Base-by-base conservation (phyloP, 1,284 basidiomycete genomes). In the Abortiporus biennis region DNA sequence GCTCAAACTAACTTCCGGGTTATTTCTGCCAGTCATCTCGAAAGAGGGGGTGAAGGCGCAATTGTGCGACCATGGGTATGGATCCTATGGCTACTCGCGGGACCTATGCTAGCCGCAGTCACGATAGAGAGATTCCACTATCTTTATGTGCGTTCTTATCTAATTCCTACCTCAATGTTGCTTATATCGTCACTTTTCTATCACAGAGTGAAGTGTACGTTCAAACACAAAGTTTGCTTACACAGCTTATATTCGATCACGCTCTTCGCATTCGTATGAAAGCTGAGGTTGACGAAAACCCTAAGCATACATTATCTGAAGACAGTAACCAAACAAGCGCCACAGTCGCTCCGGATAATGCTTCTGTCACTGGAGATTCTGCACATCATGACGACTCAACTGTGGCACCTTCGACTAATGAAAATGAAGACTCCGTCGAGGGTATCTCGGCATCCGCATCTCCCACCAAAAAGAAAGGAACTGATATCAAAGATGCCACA, bases 31-130 rank as follows among this genome's bases (percentile, higher is more conserved):
- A 66, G 62, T 4, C 76, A 76, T 49, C 54, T 79, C 12, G 66
- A 76, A 48, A 61, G 52, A 1, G 56, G 57, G 13, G 68, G 67
- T 3, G 45, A 62, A 15, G 62, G 52, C 6, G 62, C 64, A 0
- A 50, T 52, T 3, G 58, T 76, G 29, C 58, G 64, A 5, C 74
- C 76, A 0, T 72, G 68, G 74, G 70, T 85, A 17, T 88, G 85
- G 84, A 72, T 86, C 25, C 35, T 63, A 2, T 63, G 69, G 52
- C 66, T 87, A 4, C 78, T 84, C 57, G 15, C 78, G 3, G 81
- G 76, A 6, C 79, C 80, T 1, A 52, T 74, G 11, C 20, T 66
- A 33, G 60, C 58, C 13, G 61, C 64, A 4, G 32, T 67, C 8
- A 50, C 51, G 4, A 57, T 63, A 33, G 64, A 78, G 43, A 69